Evolutionary conservation across 2,329 filamentous ascomycete genomes (phyloP).

Genomic region (Zymoseptoria passerinii): DNA sequence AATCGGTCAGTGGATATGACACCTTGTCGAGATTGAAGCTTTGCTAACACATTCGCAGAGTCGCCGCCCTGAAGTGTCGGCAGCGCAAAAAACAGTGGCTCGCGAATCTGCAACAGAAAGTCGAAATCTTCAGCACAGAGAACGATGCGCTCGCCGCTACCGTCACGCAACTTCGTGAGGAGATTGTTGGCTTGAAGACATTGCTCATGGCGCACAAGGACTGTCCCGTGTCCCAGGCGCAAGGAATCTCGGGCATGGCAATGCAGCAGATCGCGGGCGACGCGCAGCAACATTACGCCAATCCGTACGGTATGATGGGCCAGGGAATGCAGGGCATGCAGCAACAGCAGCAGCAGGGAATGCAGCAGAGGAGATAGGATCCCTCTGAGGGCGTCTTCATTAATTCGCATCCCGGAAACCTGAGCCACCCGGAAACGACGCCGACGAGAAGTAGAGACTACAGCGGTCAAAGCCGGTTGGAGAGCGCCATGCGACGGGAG

Average conservation of each 20-base stretch:
- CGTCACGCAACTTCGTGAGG: conserved; percentile 76
- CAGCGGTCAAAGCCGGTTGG: neutral
- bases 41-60: conserved; percentile 47
- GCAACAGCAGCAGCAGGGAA: conserved; percentile 25
- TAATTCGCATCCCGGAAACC: neutral
- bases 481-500: neutral
- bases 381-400: neutral
- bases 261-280: conserved; percentile 45
- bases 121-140: conserved; percentile 84
- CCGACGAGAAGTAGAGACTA: neutral
- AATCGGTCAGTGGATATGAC: conserved; percentile 62
- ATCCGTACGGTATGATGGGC: conserved; percentile 42
- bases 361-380: conserved; percentile 29
- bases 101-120: conserved; percentile 85
- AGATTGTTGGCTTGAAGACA: conserved; percentile 91
- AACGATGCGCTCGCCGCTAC: conserved; percentile 81
- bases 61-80: conserved; percentile 91
- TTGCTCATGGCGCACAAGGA: conserved; percentile 91
- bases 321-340: conserved; percentile 25
- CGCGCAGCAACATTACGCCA: conserved; percentile 32
- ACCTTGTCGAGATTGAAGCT: neutral
- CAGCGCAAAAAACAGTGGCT: conserved; percentile 99
- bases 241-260: conserved; percentile 53
- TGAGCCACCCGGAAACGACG: neutral
- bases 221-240: conserved; percentile 83